Evolutionary conservation across 805 yeast genomes (phyloP).

Genomic region (Barnettozyma vustinii): DNA sequence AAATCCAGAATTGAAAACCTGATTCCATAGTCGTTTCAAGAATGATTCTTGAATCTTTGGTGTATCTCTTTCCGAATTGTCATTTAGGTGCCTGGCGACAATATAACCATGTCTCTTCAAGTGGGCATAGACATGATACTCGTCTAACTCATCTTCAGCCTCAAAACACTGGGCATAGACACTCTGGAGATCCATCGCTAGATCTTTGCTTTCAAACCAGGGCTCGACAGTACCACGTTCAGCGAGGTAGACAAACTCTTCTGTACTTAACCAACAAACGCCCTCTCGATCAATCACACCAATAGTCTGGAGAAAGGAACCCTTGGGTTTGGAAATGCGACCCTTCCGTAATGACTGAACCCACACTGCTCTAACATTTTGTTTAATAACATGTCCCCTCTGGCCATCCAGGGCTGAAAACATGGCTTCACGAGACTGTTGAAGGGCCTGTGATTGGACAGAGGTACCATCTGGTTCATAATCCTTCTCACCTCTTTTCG

Average conservation of each 20-base stretch:
- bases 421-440: slow-evolving; percentile 63
- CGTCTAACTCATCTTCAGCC: slow-evolving; percentile 39
- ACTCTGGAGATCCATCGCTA: slow-evolving; percentile 55
- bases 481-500: slow-evolving; percentile 81
- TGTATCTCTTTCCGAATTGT: neutral
- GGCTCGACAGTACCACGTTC: slow-evolving; percentile 71
- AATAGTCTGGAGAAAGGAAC: slow-evolving; percentile 67
- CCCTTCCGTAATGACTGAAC: slow-evolving; percentile 27
- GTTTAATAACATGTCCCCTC: slow-evolving; percentile 45
- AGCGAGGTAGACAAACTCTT: slow-evolving; percentile 71
- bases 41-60: neutral
- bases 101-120: slow-evolving; percentile 77
- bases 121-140: slow-evolving; percentile 64
- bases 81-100: slow-evolving; percentile 33
- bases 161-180: slow-evolving; percentile 50
- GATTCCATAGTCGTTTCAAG: slow-evolving; percentile 1
- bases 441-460: slow-evolving; percentile 43
- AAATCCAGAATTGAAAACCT: neutral
- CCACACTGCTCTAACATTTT: slow-evolving; percentile 48
- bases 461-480: slow-evolving; percentile 76
- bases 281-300: slow-evolving; percentile 53
- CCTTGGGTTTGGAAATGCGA: slow-evolving; percentile 48
- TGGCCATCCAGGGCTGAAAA: slow-evolving; percentile 51
- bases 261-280: slow-evolving; percentile 47
- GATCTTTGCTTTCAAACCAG: slow-evolving; percentile 26